Evolutionary conservation across 2,329 filamentous ascomycete genomes (phyloP).

Genomic region (Aspergillus pseudoglaucus): DNA sequence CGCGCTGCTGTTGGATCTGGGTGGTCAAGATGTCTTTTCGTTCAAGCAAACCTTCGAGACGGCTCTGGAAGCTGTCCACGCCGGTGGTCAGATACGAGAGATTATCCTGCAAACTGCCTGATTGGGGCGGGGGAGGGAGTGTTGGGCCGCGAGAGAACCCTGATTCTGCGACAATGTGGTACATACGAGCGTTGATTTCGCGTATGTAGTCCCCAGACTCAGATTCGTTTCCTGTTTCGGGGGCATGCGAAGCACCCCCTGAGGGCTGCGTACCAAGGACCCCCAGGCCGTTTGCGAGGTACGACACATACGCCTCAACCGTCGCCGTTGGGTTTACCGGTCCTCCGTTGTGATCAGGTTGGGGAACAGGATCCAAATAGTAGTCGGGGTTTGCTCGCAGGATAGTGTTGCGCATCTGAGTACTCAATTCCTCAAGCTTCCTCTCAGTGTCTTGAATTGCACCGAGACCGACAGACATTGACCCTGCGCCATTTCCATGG

Average conservation of each 20-base stretch:
- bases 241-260: conserved; percentile 2
- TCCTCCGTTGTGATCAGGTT: conserved; percentile 20
- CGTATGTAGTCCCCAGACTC: conserved; percentile 52
- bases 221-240: conserved; percentile 13
- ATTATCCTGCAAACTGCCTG: conserved; percentile 58
- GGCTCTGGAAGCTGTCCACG: conserved; percentile 70
- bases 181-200: conserved; percentile 59
- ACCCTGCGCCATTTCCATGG: conserved; percentile 9
- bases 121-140: conserved; percentile 53
- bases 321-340: conserved; percentile 22
- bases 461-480: conserved; percentile 27
- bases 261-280: conserved; percentile 50
- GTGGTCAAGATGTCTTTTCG: conserved; percentile 84
- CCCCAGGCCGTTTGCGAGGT: conserved; percentile 61
- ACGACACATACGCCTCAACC: conserved; percentile 58
- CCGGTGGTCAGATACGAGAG: conserved; percentile 69
- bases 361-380: conserved; percentile 33
- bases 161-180: conserved; percentile 49
- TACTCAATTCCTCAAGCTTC: conserved; percentile 62
- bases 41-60: conserved; percentile 71
- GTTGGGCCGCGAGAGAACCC: conserved; percentile 39
- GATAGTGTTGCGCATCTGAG: conserved; percentile 60
- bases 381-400: conserved; percentile 37
- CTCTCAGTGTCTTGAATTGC: conserved; percentile 57
- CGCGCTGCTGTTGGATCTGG: conserved; percentile 91